Evolutionary conservation across 768 basidiomycete genomes (phyloP), one percentile per base, ranked within the genome.

Genomic region (Mycena rosella): DNA sequence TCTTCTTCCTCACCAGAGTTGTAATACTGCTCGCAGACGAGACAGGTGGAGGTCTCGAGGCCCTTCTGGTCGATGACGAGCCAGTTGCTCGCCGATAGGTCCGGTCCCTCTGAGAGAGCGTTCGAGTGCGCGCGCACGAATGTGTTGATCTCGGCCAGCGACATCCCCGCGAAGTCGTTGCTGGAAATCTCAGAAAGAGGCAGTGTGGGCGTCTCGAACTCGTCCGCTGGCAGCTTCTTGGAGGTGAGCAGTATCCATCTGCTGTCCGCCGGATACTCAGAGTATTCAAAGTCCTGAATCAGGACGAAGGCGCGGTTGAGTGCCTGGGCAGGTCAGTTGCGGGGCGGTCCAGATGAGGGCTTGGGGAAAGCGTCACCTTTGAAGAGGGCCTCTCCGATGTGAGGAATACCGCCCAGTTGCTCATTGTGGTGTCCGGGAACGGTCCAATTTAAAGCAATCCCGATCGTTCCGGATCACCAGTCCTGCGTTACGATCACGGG

Each of bases 21-120:
- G 38, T 10, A 38, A 15, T 38, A 17, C 54, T 45, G 68, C 54
- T 65, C 59, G 40, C 57, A 60, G 8, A 65, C 68, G 26, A 65
- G 32, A 15, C 68, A 69, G 36, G 68, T 69, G 20, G 59, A 65
- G 15, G 63, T 61, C 47, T 65, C 68, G 7, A 65, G 53, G 14
- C 68, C 68, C 20, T 24, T 40, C 52, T 69, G 58, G 48, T 69
- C 68, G 38, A 69, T 60, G 17, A 69, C 30, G 14, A 65, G 26
- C 68, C 68, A 69, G 51, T 55, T 17, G 20, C 17, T 8, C 1
- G 29, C 3, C 14, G 63, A 60, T 4, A 69, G 24, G 3, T 24
- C 47, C 17, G 29, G 10, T 1, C 17, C 27, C 15, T 13, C 40
- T 30, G n/a, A n/a, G n/a, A 65, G 49, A 11, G 6, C 29, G 6